A percentile compares a stretch with the other conserved stretches of the same genome.
Conservation (phyloP, 31 red algal species). For the Porphyra umbilicalis region DNA sequence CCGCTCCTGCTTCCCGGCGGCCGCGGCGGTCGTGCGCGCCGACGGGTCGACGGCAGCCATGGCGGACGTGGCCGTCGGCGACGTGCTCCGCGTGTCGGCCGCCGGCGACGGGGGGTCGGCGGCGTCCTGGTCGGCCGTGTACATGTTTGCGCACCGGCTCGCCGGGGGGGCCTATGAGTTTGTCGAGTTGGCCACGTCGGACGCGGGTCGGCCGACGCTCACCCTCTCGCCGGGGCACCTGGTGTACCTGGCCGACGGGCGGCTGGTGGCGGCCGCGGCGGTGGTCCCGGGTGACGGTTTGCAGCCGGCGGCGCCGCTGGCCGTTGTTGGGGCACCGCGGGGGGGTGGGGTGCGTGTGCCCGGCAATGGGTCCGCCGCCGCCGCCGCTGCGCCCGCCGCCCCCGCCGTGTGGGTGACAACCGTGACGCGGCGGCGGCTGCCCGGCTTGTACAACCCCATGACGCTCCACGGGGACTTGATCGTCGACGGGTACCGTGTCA, state of each 20-base stretch:
- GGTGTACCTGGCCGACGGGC: constrained; percentile 15
- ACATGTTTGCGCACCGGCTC: constrained; percentile 33
- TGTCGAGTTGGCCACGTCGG: constrained; percentile 6
- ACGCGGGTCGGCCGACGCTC: neutral
- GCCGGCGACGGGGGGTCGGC: neutral
- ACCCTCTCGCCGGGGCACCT: constrained; percentile 30
- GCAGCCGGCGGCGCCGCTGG: neutral
- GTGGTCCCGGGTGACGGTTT: neutral
- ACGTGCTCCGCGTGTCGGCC: constrained; percentile 1
- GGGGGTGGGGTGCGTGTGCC: too few relatives aligned
- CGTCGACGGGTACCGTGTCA: constrained; percentile 7
- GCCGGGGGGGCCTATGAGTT: neutral
- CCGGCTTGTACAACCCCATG: constrained; percentile 20
- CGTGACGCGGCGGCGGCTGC: neutral
- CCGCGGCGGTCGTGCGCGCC: constrained; percentile 16
- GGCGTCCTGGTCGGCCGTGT: constrained; percentile 13
- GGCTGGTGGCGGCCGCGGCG: neutral
- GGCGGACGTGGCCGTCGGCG: constrained; percentile 24
- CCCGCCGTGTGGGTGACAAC: constrained; percentile 1
- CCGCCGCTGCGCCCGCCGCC: neutral
- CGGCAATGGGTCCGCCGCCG: neutral
- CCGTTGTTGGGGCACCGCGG: too few relatives aligned
- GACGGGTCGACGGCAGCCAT: constrained; percentile 16
- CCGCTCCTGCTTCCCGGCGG: constrained; percentile 39
- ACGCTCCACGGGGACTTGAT: constrained; percentile 17